Evolutionary conservation across 2,329 filamentous ascomycete genomes (phyloP).

Genomic region (Sporothrix humicola): DNA sequence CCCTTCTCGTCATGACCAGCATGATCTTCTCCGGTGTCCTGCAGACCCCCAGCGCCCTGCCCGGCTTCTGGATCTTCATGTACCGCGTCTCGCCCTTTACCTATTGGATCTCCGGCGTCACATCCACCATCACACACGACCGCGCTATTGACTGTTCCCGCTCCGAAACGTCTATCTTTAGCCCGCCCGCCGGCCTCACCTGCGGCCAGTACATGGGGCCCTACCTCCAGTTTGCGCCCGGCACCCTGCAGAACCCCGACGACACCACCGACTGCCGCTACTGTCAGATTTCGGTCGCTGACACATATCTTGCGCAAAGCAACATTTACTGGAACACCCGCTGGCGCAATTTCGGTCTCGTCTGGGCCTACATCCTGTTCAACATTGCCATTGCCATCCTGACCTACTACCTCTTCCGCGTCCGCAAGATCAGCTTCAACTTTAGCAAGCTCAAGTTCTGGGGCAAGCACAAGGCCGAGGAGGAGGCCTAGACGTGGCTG

Average conservation of each 20-base stretch:
- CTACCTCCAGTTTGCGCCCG: slow-evolving; percentile 57
- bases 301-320: slow-evolving; percentile 60
- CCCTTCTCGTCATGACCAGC: slow-evolving; percentile 64
- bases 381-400: slow-evolving; percentile 60
- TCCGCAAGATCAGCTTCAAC: slow-evolving; percentile 21
- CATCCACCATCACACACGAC: slow-evolving; percentile 67
- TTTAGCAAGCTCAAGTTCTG: slow-evolving; percentile 31
- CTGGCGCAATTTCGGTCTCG: slow-evolving; percentile 73
- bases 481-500: neutral
- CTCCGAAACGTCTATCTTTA: slow-evolving; percentile 67
- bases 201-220: slow-evolving; percentile 68
- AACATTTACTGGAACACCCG: slow-evolving; percentile 60
- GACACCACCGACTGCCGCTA: slow-evolving; percentile 66
- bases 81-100: slow-evolving; percentile 64
- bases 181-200: slow-evolving; percentile 65
- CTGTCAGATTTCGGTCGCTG: slow-evolving; percentile 67
- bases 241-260: slow-evolving; percentile 65
- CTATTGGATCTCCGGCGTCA: slow-evolving; percentile 71
- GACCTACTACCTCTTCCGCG: slow-evolving; percentile 35
- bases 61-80: slow-evolving; percentile 80
- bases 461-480: slow-evolving; percentile 24
- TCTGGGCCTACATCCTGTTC: slow-evolving; percentile 73
- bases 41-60: slow-evolving; percentile 61
- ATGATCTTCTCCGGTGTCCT: slow-evolving; percentile 68
- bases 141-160: slow-evolving; percentile 58